Conservation (phyloP, 176 grass and related monocot genomes). For the Echinochloa phyllopogon region DNA sequence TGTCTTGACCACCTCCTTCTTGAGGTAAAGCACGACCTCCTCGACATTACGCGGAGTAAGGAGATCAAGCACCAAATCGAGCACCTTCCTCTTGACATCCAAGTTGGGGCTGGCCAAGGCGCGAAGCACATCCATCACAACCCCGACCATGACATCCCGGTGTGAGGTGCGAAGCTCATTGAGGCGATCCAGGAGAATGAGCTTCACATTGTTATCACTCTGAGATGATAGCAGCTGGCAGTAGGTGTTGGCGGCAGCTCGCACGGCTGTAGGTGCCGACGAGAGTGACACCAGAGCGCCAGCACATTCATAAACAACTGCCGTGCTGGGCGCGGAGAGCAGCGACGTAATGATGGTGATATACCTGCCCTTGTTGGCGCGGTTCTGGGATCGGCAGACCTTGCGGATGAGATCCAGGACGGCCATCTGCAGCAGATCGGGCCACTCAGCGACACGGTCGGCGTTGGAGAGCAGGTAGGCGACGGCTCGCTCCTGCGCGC, state of each 20-base stretch:
- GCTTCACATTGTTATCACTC: conserved; percentile 84
- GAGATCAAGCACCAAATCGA: conserved; percentile 78
- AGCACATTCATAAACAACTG: conserved; percentile 74
- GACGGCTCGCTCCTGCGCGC: conserved; percentile 63
- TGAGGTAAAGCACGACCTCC: conserved; percentile 80
- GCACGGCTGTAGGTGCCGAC: conserved; percentile 69
- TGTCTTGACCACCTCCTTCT: conserved; percentile 87
- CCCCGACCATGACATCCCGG: conserved; percentile 70
- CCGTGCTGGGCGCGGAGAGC: conserved; percentile 44
- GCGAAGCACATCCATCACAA: conserved; percentile 76
- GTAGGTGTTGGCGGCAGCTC: conserved; percentile 69
- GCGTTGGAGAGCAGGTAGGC: conserved; percentile 65
- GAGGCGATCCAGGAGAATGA: conserved; percentile 71
- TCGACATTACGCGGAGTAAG: conserved; percentile 69
- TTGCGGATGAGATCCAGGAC: conserved; percentile 75
- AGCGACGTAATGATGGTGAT: conserved; percentile 73
- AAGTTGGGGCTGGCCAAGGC: conserved; percentile 67
- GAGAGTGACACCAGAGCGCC: conserved; percentile 65
- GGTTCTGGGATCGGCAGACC: conserved; percentile 65
- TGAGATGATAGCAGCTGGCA: conserved; percentile 68
- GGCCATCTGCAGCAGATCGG: conserved; percentile 83
- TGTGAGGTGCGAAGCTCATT: conserved; percentile 55
- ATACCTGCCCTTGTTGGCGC: conserved; percentile 75
- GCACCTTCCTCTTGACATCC: conserved; percentile 65
- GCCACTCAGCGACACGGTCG: conserved; percentile 65